These are phyloP conservation scores for Chaetoceros muelleri DNA, from an alignment of 108 stramenopile genomes.

Conservation along the genomic window DNA sequence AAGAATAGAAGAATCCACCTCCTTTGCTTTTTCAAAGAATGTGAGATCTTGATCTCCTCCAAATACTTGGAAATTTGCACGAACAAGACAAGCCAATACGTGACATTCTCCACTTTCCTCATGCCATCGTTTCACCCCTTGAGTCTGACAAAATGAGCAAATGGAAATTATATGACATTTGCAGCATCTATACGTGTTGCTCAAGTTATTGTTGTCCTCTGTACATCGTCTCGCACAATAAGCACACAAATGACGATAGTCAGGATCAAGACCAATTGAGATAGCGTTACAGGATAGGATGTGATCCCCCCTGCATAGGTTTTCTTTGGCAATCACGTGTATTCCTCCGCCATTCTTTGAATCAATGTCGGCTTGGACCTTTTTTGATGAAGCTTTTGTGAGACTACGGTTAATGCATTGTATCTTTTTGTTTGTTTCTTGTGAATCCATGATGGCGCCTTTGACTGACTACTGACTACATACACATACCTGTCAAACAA, in stretches of 20 bases:
- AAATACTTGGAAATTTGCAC: not conserved
- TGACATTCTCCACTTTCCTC: not conserved
- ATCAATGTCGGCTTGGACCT: too few species aligned
- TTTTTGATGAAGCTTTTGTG: too few species aligned
- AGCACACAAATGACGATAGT: slow-evolving; percentile 7
- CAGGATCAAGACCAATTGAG: slow-evolving; percentile 11
- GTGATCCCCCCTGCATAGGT: not conserved
- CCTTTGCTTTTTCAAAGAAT: not conserved
- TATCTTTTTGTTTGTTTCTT: too few species aligned
- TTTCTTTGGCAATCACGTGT: not conserved
- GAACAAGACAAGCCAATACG: not conserved
- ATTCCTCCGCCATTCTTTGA: too few species aligned
- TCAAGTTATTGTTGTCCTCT: too few species aligned
- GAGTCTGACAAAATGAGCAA: not conserved
- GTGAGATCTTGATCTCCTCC: not conserved
- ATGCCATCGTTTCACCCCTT: not conserved
- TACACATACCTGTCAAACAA: too few species aligned
- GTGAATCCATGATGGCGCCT: too few species aligned
- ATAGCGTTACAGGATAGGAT: slow-evolving; percentile 6
- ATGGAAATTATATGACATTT: not conserved
- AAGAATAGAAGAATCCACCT: not conserved
- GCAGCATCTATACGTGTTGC: not conserved
- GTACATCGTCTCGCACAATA: slow-evolving; percentile 6
- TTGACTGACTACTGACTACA: too few species aligned
- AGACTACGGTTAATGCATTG: too few species aligned